Conservation (phyloP, 1,284 basidiomycete genomes). For the Anthracocystis panici-leucophaei region DNA sequence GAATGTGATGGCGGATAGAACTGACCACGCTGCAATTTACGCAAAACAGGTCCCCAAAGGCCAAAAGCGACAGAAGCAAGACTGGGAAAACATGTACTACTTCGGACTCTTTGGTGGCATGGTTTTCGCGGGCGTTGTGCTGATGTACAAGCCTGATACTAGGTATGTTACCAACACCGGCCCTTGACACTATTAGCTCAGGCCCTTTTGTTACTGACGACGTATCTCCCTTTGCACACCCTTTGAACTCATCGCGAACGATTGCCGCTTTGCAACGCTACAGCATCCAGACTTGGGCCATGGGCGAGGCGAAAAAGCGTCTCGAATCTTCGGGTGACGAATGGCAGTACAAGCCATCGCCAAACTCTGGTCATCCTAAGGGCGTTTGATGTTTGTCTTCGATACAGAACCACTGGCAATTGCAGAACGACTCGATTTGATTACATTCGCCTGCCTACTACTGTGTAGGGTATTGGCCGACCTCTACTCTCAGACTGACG, state of each 20-base stretch:
- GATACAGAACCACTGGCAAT: conserved; percentile 14
- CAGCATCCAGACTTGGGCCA: conserved; percentile 66
- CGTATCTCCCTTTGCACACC: not conserved
- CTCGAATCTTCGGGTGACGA: conserved; percentile 61
- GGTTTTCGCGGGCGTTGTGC: conserved; percentile 79
- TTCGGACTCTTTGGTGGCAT: conserved; percentile 84
- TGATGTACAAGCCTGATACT: conserved; percentile 95
- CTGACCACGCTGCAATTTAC: not conserved
- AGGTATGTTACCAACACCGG: conserved; percentile 76
- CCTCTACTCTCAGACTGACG: no score
- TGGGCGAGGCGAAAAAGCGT: conserved; percentile 66
- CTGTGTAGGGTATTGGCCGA: not conserved
- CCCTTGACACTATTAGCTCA: not conserved
- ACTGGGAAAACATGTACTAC: conserved; percentile 76
- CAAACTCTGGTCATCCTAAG: conserved; percentile 64
- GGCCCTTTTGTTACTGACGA: not conserved
- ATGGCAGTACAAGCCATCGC: conserved; percentile 68
- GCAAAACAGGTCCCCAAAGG: conserved; percentile 74
- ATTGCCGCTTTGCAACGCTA: conserved; percentile 6
- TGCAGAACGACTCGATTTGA: conserved; percentile 3
- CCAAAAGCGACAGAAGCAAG: conserved; percentile 84
- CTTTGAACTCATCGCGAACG: not conserved
- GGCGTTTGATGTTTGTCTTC: conserved; percentile 20
- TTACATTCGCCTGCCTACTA: not conserved
- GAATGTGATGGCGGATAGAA: no score